Percentiles rank a stretch among this genome's conserved stretches.
Conservation (phyloP, 1,284 basidiomycete species). For the Melampsora americana region DNA sequence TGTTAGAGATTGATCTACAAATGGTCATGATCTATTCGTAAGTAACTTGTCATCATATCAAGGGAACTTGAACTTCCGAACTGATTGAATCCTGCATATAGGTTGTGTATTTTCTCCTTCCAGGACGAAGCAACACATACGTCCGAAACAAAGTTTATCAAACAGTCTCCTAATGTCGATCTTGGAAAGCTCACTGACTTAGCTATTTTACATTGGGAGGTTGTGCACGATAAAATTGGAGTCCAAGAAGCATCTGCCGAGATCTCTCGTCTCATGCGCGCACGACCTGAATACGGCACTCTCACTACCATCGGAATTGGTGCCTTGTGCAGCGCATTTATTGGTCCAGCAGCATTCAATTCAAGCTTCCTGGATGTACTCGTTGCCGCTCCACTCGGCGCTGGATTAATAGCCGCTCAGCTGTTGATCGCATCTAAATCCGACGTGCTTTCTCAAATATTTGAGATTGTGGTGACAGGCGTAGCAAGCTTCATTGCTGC, state of each 20-base stretch:
- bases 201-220: slow-evolving; percentile 77
- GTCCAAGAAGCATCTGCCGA: slow-evolving; percentile 73
- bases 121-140: slow-evolving; percentile 80
- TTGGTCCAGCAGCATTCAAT: slow-evolving; percentile 65
- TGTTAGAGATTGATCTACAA: slow-evolving; percentile 77
- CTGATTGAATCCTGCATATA: background rate
- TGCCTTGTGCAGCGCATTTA: slow-evolving; percentile 75
- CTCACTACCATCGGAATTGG: slow-evolving; percentile 72
- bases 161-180: slow-evolving; percentile 69
- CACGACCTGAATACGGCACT: slow-evolving; percentile 60
- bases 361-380: slow-evolving; percentile 78
- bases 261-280: slow-evolving; percentile 73
- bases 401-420: slow-evolving; percentile 73
- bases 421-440: slow-evolving; percentile 66
- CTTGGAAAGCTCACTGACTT: slow-evolving; percentile 70
- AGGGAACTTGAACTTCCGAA: background rate
- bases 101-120: slow-evolving; percentile 60
- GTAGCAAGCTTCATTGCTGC: slow-evolving; percentile 76
- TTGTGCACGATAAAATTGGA: slow-evolving; percentile 79
- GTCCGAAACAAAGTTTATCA: slow-evolving; percentile 68
- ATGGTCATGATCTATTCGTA: slow-evolving; percentile 67
- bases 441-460: slow-evolving; percentile 79
- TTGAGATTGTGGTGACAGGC: slow-evolving; percentile 79
- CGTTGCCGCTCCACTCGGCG: slow-evolving; percentile 72
- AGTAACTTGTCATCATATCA: background rate